Conservation (phyloP, 2,329 filamentous ascomycete genomes). For the Drechslerella stenobrocha region DNA sequence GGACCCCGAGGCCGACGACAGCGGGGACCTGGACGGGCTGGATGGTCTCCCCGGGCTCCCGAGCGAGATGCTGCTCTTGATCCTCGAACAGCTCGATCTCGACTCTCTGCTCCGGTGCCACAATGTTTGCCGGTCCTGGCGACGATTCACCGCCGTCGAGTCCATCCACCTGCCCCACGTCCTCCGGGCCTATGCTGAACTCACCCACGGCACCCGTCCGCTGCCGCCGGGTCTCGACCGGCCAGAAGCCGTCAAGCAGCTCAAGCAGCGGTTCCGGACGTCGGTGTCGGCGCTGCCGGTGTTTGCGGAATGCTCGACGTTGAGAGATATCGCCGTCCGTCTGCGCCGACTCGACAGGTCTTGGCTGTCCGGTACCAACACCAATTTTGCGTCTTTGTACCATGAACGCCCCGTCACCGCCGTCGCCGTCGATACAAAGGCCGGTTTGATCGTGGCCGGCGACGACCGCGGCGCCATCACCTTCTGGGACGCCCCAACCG, state of each 20-base stretch:
- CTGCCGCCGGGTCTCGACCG: slow-evolving; percentile 25
- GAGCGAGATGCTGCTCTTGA: slow-evolving; percentile 38
- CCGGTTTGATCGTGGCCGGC: slow-evolving; percentile 34
- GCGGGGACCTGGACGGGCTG: slow-evolving; percentile 27
- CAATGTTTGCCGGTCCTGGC: slow-evolving; percentile 46
- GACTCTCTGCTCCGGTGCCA: slow-evolving; percentile 45
- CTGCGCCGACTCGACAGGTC: slow-evolving; percentile 37
- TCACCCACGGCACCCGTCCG: slow-evolving; percentile 41
- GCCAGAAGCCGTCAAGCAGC: slow-evolving; percentile 6
- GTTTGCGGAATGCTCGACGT: slow-evolving; percentile 39
- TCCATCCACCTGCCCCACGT: slow-evolving; percentile 44
- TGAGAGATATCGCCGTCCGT: slow-evolving; percentile 44
- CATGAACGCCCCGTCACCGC: slow-evolving; percentile 17
- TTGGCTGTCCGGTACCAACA: slow-evolving; percentile 45
- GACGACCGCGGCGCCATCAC: slow-evolving; percentile 23
- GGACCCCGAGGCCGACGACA: slow-evolving; percentile 34
- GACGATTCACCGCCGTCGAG: slow-evolving; percentile 36
- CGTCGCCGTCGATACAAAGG: slow-evolving; percentile 29
- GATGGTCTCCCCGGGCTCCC: slow-evolving; percentile 37
- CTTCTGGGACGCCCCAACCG: slow-evolving; percentile 32
- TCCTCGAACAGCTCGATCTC: slow-evolving; percentile 42
- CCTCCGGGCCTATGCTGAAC: slow-evolving; percentile 37
- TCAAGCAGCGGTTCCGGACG: slow-evolving; percentile 34
- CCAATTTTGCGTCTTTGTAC: slow-evolving; percentile 31
- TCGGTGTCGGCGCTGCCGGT: slow-evolving; percentile 44